Evolutionary conservation across 176 grass and related monocot genomes (phyloP).

Genomic region (Poa annua): DNA sequence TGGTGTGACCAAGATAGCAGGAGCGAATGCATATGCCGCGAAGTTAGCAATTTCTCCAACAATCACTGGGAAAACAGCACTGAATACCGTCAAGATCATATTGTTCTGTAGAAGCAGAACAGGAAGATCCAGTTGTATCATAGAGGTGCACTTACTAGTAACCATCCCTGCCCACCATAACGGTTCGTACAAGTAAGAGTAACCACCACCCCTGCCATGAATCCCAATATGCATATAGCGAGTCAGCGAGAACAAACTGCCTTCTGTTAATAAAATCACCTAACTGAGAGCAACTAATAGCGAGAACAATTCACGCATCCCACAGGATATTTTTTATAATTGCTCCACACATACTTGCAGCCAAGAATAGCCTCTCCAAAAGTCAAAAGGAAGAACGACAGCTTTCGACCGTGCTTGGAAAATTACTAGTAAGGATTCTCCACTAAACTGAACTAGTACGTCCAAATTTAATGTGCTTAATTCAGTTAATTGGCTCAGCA

Average conservation of each 20-base stretch:
- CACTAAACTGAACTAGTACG: not conserved
- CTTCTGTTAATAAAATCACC: not conserved
- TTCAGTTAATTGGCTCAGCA: not conserved
- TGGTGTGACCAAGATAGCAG: constrained; percentile 95
- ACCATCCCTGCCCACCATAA: constrained; percentile 98
- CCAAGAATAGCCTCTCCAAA: not conserved
- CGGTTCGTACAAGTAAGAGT: constrained; percentile 96
- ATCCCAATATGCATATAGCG: constrained; percentile 19
- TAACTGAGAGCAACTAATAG: not conserved
- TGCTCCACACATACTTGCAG: not conserved
- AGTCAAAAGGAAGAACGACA: not conserved
- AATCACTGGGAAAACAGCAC: constrained; percentile 71
- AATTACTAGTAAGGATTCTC: not conserved
- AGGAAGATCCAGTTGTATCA: constrained; percentile 31
- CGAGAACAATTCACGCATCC: not conserved
- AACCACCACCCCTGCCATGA: constrained; percentile 80
- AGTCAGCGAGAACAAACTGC: not conserved
- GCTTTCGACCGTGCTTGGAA: not conserved
- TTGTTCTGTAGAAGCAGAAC: constrained; percentile 7
- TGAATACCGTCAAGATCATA: constrained; percentile 39
- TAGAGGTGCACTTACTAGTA: constrained; percentile 68
- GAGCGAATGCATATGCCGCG: constrained; percentile 97
- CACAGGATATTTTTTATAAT: not conserved
- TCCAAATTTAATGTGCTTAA: not conserved
- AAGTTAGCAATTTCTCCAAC: constrained; percentile 98